Evolutionary conservation across 306 rosid genomes (phyloP).

Genomic region (Malus sylvestris): DNA sequence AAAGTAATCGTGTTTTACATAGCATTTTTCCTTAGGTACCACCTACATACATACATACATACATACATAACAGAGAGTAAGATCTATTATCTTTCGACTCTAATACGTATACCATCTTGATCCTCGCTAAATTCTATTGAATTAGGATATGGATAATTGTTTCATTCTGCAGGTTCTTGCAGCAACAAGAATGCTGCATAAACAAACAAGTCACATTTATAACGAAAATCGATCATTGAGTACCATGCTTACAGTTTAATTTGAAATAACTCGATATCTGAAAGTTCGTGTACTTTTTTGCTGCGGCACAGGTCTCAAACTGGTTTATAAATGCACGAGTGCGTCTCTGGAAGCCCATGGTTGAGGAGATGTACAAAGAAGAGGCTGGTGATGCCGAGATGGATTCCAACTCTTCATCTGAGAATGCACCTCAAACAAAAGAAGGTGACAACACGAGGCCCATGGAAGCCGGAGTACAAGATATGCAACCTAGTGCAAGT

Average conservation of each 20-base stretch:
- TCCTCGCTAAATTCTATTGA: too few relatives aligned
- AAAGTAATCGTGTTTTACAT: background rate
- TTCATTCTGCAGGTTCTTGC: background rate
- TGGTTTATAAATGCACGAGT: slow-evolving; percentile 89
- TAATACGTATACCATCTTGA: too few relatives aligned
- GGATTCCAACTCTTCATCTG: slow-evolving; percentile 64
- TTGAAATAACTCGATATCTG: background rate
- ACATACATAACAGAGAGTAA: too few relatives aligned
- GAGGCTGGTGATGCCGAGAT: slow-evolving; percentile 54
- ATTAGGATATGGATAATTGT: too few relatives aligned
- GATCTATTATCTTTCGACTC: too few relatives aligned
- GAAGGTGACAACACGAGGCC: slow-evolving; percentile 40
- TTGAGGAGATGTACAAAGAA: slow-evolving; percentile 85
- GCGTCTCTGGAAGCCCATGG: slow-evolving; percentile 91
- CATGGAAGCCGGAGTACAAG: slow-evolving; percentile 41
- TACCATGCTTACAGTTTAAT: background rate
- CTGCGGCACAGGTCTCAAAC: slow-evolving; percentile 58
- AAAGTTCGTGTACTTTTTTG: background rate
- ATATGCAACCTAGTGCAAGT: slow-evolving; percentile 46
- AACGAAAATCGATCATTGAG: background rate
- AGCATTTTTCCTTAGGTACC: background rate
- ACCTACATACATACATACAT: too few relatives aligned
- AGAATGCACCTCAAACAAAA: slow-evolving; percentile 41
- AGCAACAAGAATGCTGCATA: background rate
- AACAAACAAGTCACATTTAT: background rate